phyloP scores from a whole-genome alignment of 345 rosid genomes.

The Triadica sebifera region DNA sequence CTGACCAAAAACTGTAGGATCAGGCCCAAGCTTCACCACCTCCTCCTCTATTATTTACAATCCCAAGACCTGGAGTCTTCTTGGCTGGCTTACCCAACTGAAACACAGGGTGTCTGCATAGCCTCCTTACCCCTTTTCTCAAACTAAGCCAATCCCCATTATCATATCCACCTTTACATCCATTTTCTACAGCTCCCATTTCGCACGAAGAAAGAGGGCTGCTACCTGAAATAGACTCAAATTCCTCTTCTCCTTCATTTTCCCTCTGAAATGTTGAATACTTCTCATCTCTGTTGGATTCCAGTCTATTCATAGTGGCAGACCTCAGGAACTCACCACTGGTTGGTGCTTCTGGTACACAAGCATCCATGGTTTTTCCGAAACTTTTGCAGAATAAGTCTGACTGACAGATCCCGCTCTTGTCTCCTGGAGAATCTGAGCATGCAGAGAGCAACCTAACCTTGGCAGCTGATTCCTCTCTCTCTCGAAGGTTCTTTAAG shows the following conservation, averaged over 20 bases:
- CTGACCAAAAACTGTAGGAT: background rate
- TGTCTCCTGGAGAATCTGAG: conserved; percentile 24
- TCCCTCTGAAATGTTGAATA: conserved; percentile 35
- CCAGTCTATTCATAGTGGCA: conserved; percentile 45
- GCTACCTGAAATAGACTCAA: conserved; percentile 31
- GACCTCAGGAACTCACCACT: conserved; percentile 40
- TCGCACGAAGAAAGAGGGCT: conserved; percentile 22
- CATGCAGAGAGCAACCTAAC: conserved; percentile 25
- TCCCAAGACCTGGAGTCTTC: conserved; percentile 42
- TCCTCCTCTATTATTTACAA: conserved; percentile 52
- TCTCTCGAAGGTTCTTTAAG: conserved; percentile 55
- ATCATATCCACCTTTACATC: conserved; percentile 26
- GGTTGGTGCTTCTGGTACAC: conserved; percentile 13
- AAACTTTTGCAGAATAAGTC: conserved; percentile 17
- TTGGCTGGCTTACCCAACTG: conserved; percentile 56
- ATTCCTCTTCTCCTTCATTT: conserved; percentile 38
- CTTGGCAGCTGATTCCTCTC: conserved; percentile 48
- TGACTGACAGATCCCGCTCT: conserved; percentile 29
- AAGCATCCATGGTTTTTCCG: conserved; percentile 10
- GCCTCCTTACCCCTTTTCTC: conserved; percentile 57
- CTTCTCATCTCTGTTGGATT: conserved; percentile 40
- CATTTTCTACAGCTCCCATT: conserved; percentile 25
- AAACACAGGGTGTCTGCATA: conserved; percentile 71
- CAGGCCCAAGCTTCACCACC: conserved; percentile 48
- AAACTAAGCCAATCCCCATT: conserved; percentile 46